Conservation (phyloP, 345 rosid species). For the Raphanus sativus region DNA sequence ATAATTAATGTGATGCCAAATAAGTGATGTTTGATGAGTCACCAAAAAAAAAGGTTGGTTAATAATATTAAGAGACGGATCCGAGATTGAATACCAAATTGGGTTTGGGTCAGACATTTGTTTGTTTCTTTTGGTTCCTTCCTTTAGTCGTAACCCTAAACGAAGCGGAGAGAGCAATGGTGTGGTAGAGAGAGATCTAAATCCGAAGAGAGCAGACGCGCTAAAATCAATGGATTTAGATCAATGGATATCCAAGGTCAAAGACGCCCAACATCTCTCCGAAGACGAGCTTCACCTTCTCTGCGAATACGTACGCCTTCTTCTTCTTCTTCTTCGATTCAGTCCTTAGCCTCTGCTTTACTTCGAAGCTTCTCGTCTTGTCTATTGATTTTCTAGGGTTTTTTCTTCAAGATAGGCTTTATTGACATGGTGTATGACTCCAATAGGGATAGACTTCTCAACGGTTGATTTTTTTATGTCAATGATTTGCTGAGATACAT, state of each 20-base stretch:
- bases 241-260: slow-evolving; percentile 94
- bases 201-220: slow-evolving; percentile 7
- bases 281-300: slow-evolving; percentile 98
- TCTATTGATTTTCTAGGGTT: neutral
- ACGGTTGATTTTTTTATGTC: too few relatives aligned
- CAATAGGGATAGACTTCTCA: too few relatives aligned
- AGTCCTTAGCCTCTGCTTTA: neutral
- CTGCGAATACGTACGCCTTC: slow-evolving; percentile 85
- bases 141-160: slow-evolving; percentile 31
- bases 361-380: slow-evolving; percentile 17
- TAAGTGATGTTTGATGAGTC: neutral
- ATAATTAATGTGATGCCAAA: neutral
- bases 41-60: neutral
- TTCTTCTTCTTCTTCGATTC: neutral
- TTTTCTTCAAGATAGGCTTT: neutral
- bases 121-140: slow-evolving; percentile 13
- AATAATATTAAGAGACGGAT: slow-evolving; percentile 3
- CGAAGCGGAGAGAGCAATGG: slow-evolving; percentile 3
- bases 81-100: slow-evolving; percentile 35
- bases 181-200: neutral
- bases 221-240: slow-evolving; percentile 77
- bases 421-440: too few relatives aligned
- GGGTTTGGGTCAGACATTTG: slow-evolving; percentile 36
- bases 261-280: slow-evolving; percentile 89
- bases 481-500: too few relatives aligned